phyloP scores from a whole-genome alignment of 148 eudicot genomes.

The Pouteria glomerata region DNA sequence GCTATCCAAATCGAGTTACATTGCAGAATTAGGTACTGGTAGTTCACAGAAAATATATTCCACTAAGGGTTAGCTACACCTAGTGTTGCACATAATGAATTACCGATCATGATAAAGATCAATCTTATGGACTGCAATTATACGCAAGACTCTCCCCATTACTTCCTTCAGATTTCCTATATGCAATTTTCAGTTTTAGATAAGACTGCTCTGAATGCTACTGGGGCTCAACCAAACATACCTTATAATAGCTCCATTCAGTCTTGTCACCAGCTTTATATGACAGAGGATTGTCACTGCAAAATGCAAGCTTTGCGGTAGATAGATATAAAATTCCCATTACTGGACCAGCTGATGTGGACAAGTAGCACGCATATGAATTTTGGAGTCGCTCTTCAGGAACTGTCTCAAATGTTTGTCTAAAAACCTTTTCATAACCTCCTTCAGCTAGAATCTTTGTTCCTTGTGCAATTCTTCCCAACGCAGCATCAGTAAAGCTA shows the following conservation, averaged over 20 bases:
- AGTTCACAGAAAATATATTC: too few relatives aligned
- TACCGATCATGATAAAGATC: too few relatives aligned
- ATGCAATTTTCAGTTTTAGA: neutral
- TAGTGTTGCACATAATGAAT: too few relatives aligned
- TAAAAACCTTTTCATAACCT: constrained; percentile 84
- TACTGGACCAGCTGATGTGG: constrained; percentile 95
- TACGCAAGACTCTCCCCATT: neutral
- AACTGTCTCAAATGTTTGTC: constrained; percentile 82
- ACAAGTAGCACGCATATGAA: constrained; percentile 79
- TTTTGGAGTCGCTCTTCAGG: constrained; percentile 77
- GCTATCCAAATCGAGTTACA: too few relatives aligned
- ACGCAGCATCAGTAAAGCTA: constrained; percentile 86
- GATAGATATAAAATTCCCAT: constrained; percentile 87
- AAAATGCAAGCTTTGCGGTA: constrained; percentile 86
- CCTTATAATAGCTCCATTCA: constrained; percentile 97
- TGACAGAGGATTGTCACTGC: constrained; percentile 91
- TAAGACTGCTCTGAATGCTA: neutral
- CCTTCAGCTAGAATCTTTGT: constrained; percentile 95
- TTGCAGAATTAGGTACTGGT: too few relatives aligned
- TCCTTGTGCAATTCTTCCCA: constrained; percentile 95
- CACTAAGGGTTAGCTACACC: too few relatives aligned
- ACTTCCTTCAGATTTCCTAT: neutral
- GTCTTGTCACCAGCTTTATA: constrained; percentile 68
- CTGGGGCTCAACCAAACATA: constrained; percentile 21
- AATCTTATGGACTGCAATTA: neutral